Percentiles rank a stretch among this genome's conserved stretches.
Evolutionary conservation across 257 asterid genomes (phyloP).

Genomic region (Capsicum rhomboideum): DNA sequence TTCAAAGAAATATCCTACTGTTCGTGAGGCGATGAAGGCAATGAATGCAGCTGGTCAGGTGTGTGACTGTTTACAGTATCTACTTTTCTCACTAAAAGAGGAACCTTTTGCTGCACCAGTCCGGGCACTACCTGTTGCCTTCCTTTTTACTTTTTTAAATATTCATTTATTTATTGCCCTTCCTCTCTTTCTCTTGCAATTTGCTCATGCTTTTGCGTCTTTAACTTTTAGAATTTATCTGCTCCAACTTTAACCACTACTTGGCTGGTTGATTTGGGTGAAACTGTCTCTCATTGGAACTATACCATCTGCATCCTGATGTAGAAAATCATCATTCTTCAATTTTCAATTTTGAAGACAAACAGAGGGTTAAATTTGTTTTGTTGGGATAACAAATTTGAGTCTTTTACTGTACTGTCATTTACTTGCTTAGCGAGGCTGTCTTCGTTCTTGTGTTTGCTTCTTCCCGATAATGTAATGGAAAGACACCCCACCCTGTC

Average conservation of each 20-base stretch:
- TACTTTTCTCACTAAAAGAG: not conserved
- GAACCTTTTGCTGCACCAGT: not conserved
- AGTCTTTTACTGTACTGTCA: not conserved
- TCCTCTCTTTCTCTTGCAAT: too few relatives aligned
- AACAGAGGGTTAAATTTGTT: not conserved
- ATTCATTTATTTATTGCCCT: too few relatives aligned
- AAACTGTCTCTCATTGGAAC: not conserved
- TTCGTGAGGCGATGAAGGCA: constrained; percentile 84
- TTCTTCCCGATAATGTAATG: not conserved
- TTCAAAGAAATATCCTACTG: constrained; percentile 58
- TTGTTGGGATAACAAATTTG: not conserved
- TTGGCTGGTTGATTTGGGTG: not conserved
- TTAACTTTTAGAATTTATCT: too few relatives aligned
- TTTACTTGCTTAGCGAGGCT: not conserved
- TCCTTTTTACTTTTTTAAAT: too few relatives aligned
- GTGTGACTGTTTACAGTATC: not conserved
- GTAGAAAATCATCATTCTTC: not conserved
- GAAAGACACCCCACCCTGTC: not conserved
- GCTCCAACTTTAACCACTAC: not conserved
- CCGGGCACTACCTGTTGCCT: not conserved
- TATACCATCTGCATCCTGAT: not conserved
- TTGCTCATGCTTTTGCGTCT: too few relatives aligned
- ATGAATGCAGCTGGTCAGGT: constrained; percentile 89
- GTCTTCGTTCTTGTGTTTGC: not conserved
- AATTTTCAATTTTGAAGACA: not conserved